Evolutionary conservation across 139 green algal species (phyloP).

Genomic region (Spirogloea muscicola): DNA sequence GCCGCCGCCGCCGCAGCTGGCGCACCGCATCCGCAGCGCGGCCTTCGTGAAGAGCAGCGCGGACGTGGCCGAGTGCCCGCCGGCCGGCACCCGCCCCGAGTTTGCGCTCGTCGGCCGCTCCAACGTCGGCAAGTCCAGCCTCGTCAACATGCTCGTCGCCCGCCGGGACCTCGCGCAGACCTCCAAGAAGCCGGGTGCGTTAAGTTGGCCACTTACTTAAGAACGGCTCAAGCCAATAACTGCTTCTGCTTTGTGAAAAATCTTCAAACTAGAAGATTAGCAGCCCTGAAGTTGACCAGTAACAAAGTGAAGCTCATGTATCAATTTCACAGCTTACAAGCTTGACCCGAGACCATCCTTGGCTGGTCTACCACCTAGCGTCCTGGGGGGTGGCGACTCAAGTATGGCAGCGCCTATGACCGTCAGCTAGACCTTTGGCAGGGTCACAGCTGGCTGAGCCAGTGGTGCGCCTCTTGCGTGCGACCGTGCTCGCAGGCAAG

Average conservation of each 20-base stretch:
- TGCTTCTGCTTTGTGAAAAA: not conserved
- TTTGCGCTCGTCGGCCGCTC: constrained; percentile 93
- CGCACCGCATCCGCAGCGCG: constrained; percentile 5
- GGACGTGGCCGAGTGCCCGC: constrained; percentile 65
- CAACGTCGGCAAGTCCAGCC: constrained; percentile 95
- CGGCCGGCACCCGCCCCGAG: constrained; percentile 62
- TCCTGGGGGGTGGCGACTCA: not conserved
- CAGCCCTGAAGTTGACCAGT: not conserved
- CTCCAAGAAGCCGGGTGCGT: constrained; percentile 87
- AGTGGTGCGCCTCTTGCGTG: not conserved
- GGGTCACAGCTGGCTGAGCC: too few species aligned
- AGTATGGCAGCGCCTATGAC: not conserved
- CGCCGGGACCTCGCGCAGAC: constrained; percentile 72
- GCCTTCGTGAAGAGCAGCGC: constrained; percentile 67
- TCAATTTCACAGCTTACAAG: not conserved
- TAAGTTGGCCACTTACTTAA: too few species aligned
- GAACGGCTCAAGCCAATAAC: not conserved
- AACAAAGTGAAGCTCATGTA: not conserved
- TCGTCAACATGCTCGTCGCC: constrained; percentile 92
- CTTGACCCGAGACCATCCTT: not conserved
- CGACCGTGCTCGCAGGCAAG: constrained; percentile 69
- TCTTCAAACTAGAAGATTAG: constrained; percentile 1
- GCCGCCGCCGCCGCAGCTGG: too few species aligned
- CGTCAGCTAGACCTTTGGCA: not conserved
- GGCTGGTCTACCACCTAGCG: not conserved